Conservation (phyloP, 2,329 filamentous ascomycete species). For the Ceratocystis cacaofunesta region DNA sequence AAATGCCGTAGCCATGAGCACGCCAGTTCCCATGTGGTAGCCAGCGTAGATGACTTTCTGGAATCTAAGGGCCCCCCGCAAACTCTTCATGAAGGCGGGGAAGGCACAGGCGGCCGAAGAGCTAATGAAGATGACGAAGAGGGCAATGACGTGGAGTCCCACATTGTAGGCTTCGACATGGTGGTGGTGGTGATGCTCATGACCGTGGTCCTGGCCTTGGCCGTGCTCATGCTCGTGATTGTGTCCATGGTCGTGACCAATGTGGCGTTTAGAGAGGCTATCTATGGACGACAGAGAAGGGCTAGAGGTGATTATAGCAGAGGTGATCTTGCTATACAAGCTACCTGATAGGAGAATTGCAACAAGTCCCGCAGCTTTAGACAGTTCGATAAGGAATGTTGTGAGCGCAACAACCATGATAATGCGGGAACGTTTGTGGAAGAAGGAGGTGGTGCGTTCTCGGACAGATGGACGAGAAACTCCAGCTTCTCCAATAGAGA, state of each 20-base stretch:
- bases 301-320: background rate
- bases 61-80: constrained; percentile 37
- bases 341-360: background rate
- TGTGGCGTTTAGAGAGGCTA: background rate
- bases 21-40: constrained; percentile 63
- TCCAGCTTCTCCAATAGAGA: background rate
- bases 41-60: constrained; percentile 40
- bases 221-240: background rate
- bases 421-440: background rate
- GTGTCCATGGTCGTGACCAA: background rate
- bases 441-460: background rate
- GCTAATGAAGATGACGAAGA: constrained; percentile 35
- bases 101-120: constrained; percentile 37
- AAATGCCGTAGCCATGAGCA: constrained; percentile 61
- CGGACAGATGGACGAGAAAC: background rate
- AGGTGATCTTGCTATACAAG: background rate
- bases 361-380: too few species aligned
- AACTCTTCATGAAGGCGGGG: constrained; percentile 38
- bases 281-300: background rate
- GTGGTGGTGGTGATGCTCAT: background rate
- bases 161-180: constrained; percentile 33
- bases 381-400: too few species aligned
- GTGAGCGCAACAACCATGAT: too few species aligned
- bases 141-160: constrained; percentile 41
- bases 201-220: background rate